Evolutionary conservation across 176 grass and related monocot species (phyloP), one percentile per base, ranked within the genome.

Genomic region (Miscanthus lutarioriparius): DNA sequence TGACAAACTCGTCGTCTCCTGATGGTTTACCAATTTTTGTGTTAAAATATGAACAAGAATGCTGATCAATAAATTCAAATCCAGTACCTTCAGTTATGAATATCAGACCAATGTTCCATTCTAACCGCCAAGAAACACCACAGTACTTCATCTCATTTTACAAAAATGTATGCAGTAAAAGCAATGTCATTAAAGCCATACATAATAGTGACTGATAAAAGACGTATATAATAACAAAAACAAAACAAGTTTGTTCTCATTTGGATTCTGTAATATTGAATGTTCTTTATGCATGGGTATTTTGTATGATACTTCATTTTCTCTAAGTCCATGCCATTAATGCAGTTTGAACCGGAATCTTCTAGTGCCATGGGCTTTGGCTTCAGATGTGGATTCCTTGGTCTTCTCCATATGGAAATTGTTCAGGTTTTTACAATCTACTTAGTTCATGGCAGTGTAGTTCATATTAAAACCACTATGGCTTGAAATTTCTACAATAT

Each of bases 351-450:
- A 80, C 95, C 95, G 0, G 95, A 98, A 91, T 91, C 86, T 82
- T 98, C 95, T 4, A 88, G 92, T 88, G 95, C 95, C 64, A 98
- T 98, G 95, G 95, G 95, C 11, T 98, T 98, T 66, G 95, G 95
- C 67, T 98, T 98, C 86, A 90, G 95, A 78, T 98, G 95, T 85
- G 95, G 95, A 13, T 98, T 98, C 87, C 91, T 98, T 48, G 92
- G 92, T 67, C 88, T 98, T 71, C 95, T 98, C 79, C 95, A 98
- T 88, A 95, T 98, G 95, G 95, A 98, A 88, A 98, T 98, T 85
- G 95, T 98, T 83, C 95, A 98, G 95, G 95, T 98, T 86, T 28
- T 64, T 80, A 80, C 78, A 75, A 28, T 80, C 64, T 69, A 79
- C 41, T 39, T 70, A 20, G 20, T 33, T 84, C 65, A 85, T 84